Base-by-base conservation (phyloP, 2,329 filamentous ascomycete genomes). In the Botrytis byssoidea region DNA sequence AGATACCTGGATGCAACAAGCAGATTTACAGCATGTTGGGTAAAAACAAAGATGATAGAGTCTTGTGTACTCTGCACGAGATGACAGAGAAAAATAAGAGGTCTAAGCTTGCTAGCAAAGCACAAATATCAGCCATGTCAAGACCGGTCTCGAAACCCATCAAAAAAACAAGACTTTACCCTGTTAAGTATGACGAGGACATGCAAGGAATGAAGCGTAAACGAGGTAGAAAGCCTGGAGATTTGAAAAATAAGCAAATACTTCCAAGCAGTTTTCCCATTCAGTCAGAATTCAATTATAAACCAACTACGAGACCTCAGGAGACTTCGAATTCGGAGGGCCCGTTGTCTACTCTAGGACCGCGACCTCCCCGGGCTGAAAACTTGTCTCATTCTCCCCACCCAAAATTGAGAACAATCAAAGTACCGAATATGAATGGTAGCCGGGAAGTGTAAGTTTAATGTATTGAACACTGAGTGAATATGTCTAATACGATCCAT, bases 141-240 rank as follows among this genome's bases (percentile, higher is more conserved):
- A 70, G 44, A 37, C 44, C 65, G 25, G 16, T 25, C 0, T 68
- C 72, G 8, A 74, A 67, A n/a, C 59, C 66, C 8, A 55, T 78
- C 37, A 69, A 76, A 16, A 79, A 79, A 61, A 67, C 42, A 10
- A 78, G 77, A n/a, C 40, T 78, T 37, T 75, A 79, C 42, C 63
- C 63, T 44, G 20, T 76, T n/a, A 74, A 73, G 40, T 76, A 74
- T 40, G 77, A 78, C 18, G 48, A 72, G 37, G 77, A 77, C 57
- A 75, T 76, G 67, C 74, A 72, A 32, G 68, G 61, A 32, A 42
- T 75, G 48, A 78, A 76, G 69, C 69, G 70, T 55, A 76, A 75
- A 60, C 69, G n/a, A 65, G 71, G 55, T 18, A 75, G 72, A 59
- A 73, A 71, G 32, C n/a, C 57, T 20, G 70, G 63, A 61, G 59